A percentile compares a stretch with the other conserved stretches of the same genome.
phyloP scores from a whole-genome alignment of 2,329 filamentous ascomycete species.

The Xylaria sp. region DNA sequence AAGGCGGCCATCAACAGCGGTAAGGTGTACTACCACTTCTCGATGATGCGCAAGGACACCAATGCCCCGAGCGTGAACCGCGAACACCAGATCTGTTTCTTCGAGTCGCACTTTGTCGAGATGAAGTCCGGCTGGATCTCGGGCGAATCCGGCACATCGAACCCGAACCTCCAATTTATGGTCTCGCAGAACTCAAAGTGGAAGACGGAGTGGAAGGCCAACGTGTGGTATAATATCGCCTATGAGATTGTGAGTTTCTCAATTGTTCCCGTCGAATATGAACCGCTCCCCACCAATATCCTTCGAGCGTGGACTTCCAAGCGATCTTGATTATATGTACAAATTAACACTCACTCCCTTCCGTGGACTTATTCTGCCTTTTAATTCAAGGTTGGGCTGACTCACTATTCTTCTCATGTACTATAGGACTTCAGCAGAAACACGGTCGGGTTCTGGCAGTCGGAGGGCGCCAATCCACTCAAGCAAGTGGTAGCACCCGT shows the following conservation, averaged over 20 bases:
- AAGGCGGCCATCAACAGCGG: slow-evolving; percentile 67
- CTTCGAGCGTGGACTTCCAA: background rate
- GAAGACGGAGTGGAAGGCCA: slow-evolving; percentile 65
- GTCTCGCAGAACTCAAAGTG: slow-evolving; percentile 67
- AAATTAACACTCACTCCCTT: too few relatives aligned
- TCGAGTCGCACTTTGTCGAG: slow-evolving; percentile 78
- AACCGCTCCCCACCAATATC: background rate
- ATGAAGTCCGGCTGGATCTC: slow-evolving; percentile 71
- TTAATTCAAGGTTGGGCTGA: background rate
- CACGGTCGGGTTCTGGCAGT: slow-evolving; percentile 73
- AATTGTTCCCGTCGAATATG: background rate
- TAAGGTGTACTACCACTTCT: slow-evolving; percentile 75
- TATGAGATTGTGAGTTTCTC: slow-evolving; percentile 62
- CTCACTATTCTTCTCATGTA: background rate
- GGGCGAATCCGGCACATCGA: slow-evolving; percentile 51
- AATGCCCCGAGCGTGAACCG: slow-evolving; percentile 67
- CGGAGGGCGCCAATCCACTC: slow-evolving; percentile 64
- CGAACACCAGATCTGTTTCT: slow-evolving; percentile 70
- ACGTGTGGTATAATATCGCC: slow-evolving; percentile 76
- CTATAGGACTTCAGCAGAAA: slow-evolving; percentile 60
- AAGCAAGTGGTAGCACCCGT: slow-evolving; percentile 66
- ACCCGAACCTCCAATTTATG: slow-evolving; percentile 68
- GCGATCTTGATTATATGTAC: background rate
- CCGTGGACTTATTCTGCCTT: too few relatives aligned
- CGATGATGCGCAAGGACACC: slow-evolving; percentile 61